Base-by-base conservation (phyloP, 2,329 filamentous ascomycete species). In the Huntiella omanensis region DNA sequence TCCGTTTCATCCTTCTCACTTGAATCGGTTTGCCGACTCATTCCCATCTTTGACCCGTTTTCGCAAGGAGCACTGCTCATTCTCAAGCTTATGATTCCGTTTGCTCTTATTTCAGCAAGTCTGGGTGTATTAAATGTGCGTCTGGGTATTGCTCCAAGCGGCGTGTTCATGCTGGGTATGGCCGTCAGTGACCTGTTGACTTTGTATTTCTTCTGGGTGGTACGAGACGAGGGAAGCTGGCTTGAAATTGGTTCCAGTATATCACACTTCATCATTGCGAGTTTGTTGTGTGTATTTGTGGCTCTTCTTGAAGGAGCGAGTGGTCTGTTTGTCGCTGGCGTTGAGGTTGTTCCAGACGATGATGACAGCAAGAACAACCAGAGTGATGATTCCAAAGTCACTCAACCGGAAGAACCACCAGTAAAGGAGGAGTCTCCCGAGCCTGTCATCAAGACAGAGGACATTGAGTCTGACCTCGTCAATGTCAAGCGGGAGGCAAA, bases 231-330 rank as follows among this genome's bases (percentile, higher is more conserved):
- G 59, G 91, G 91, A 0, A 91, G 82, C 16, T 98, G 91, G 91
- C 64, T 98, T 50, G 91, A 98, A 59, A 98, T 98, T 58, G 91
- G 91, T 32, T 93, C 85, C 22, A 95, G 85, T 3, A 98, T 98
- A 53, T 93, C 77, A 56, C 87, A 96, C 60, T 98, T 96, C 61
- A 77, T 78, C 51, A 96, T 98, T 63, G 88, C 86, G 13, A 95
- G 85, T 60, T 60, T 84, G 54, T 58, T 96, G 39, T 91, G 86
- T 54, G 78, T 93, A 6, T 98, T 98, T 64, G 86, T 98, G 38
- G 84, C 86, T 0, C 77, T 73, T 11, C 64, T 98, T 40, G 91
- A 98, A 64, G 78, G 81, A 12, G 73, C 93, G 3, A 94, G 86
- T 57, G 83, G 83, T 55, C 61, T 82, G 41, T 83, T 95, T 53